These are phyloP conservation scores for Metschnikowia hibisci DNA, from an alignment of 805 yeast genomes.

Conservation along the genomic window DNA sequence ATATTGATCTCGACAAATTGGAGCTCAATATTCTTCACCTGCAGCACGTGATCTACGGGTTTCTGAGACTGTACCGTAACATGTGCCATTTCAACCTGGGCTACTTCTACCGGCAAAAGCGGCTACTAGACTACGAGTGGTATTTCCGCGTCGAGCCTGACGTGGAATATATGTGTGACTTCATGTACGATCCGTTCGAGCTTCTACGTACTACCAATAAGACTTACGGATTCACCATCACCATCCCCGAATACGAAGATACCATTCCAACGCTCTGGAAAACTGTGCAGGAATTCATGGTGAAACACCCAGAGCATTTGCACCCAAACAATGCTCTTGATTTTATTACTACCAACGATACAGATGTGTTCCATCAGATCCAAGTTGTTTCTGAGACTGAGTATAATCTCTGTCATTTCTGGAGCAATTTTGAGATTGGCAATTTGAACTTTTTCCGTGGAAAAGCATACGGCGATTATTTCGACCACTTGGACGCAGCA, in stretches of 20 bases:
- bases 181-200: slow-evolving; percentile 51
- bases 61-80: slow-evolving; percentile 48
- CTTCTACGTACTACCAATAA: slow-evolving; percentile 41
- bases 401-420: slow-evolving; percentile 76
- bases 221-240: slow-evolving; percentile 47
- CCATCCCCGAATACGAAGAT: slow-evolving; percentile 50
- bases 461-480: slow-evolving; percentile 42
- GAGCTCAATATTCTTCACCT: slow-evolving; percentile 23
- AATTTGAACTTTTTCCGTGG: slow-evolving; percentile 49
- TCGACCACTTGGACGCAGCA: slow-evolving; percentile 42
- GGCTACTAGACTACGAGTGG: slow-evolving; percentile 46
- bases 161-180: slow-evolving; percentile 52
- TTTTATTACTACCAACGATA: slow-evolving; percentile 45
- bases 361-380: slow-evolving; percentile 20
- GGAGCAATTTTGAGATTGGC: slow-evolving; percentile 62
- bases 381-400: slow-evolving; percentile 12
- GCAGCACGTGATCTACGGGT: slow-evolving; percentile 42
- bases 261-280: slow-evolving; percentile 53
- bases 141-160: slow-evolving; percentile 63
- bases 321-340: slow-evolving; percentile 46
- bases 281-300: slow-evolving; percentile 44
- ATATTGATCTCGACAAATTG: slow-evolving; percentile 30
- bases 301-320: slow-evolving; percentile 40
- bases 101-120: slow-evolving; percentile 46
- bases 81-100: slow-evolving; percentile 80